Evolutionary conservation across 129 eudicot species (phyloP).

Genomic region (Saussurea involucrata): DNA sequence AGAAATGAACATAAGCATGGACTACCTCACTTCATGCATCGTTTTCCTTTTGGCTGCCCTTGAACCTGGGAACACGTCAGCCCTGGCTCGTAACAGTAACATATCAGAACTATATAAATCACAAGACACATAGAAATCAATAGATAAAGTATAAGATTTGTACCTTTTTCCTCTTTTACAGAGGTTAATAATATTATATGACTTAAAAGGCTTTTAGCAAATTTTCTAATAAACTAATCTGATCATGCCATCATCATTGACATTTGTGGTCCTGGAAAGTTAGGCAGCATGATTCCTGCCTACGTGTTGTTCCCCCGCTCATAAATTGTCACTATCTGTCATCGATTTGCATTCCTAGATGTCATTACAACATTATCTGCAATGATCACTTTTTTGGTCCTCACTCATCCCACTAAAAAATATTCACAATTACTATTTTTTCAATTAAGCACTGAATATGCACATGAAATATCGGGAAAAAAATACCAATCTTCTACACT

Average conservation of each 20-base stretch:
- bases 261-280: background rate
- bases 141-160: background rate
- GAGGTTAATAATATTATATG: background rate
- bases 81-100: background rate
- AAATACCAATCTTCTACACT: background rate
- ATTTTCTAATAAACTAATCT: background rate
- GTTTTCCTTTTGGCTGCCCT: background rate
- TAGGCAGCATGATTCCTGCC: constrained; percentile 11
- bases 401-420: no score
- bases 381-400: no score
- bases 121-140: background rate
- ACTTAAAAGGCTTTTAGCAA: background rate
- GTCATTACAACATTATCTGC: background rate
- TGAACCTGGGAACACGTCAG: background rate
- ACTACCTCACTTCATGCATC: background rate
- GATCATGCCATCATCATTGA: background rate
- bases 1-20: background rate
- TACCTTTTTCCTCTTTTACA: background rate
- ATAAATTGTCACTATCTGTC: constrained; percentile 1
- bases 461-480: background rate
- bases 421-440: no score
- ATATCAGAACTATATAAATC: background rate
- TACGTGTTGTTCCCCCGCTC: constrained; percentile 17
- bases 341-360: background rate
- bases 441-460: no score